Evolutionary conservation across 192 early-diverging fungal species (phyloP).

Genomic region (Entomortierella parvispora): DNA sequence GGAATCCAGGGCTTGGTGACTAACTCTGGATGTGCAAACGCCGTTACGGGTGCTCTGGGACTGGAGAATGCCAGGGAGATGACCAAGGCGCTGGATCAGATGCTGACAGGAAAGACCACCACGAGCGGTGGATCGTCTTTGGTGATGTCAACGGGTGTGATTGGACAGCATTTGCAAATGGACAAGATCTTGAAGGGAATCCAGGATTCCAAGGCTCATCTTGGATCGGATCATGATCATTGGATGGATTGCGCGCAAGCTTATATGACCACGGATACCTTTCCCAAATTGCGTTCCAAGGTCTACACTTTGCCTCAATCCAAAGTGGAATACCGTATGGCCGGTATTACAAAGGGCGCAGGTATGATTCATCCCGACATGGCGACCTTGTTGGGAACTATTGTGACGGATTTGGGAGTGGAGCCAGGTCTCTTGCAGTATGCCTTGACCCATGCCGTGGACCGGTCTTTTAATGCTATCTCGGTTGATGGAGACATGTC

Average conservation of each 20-base stretch:
- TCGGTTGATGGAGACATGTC: constrained; percentile 96
- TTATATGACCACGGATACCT: constrained; percentile 98
- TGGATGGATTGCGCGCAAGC: constrained; percentile 88
- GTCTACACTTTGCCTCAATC: constrained; percentile 58
- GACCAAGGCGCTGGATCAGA: constrained; percentile 62
- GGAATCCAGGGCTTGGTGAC: constrained; percentile 68
- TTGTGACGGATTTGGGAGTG: constrained; percentile 88
- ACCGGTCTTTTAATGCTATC: constrained; percentile 95
- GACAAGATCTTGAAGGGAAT: constrained; percentile 84
- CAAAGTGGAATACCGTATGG: constrained; percentile 75
- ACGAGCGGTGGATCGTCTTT: constrained; percentile 52
- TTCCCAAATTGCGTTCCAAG: constrained; percentile 88
- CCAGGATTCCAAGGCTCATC: constrained; percentile 45
- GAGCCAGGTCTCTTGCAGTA: constrained; percentile 68
- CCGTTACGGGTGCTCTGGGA: constrained; percentile 91
- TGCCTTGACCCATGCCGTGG: constrained; percentile 83
- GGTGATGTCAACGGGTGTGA: constrained; percentile 98
- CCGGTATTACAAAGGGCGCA: constrained; percentile 96
- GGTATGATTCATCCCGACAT: constrained; percentile 99
- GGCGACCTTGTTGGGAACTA: constrained; percentile 90
- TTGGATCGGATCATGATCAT: constrained; percentile 64
- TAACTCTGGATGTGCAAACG: constrained; percentile 97
- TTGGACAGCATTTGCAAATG: constrained; percentile 90
- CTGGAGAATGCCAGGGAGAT: constrained; percentile 81
- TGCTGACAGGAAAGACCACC: constrained; percentile 49